Conservation (phyloP, 2,329 filamentous ascomycete genomes). For the Mycocentrospora acerina region DNA sequence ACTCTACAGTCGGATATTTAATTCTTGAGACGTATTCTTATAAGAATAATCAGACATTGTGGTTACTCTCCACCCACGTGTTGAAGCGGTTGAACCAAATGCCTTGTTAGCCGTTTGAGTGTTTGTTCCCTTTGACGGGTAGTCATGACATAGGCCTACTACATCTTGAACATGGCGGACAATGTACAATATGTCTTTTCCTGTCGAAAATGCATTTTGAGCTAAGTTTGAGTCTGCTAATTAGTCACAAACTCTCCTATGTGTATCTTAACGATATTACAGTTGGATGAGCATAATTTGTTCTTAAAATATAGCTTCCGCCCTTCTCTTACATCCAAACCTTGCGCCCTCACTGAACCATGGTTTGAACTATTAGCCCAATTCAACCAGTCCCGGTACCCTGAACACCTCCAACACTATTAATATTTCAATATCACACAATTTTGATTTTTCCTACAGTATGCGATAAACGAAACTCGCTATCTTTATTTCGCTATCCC, state of each 20-base stretch:
- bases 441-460: conserved; percentile 36
- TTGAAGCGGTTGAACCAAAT: not conserved
- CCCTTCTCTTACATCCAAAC: not conserved
- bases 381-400: not conserved
- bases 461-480: conserved; percentile 25
- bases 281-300: too few species aligned
- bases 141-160: not conserved
- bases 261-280: too few species aligned
- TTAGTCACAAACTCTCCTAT: too few species aligned
- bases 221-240: too few species aligned
- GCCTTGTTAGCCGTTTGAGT: not conserved
- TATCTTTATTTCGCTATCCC: not conserved
- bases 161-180: too few species aligned
- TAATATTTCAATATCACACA: conserved; percentile 34
- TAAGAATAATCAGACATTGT: not conserved
- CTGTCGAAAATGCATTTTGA: too few species aligned
- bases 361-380: not conserved
- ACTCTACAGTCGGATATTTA: conserved; percentile 83
- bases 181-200: too few species aligned
- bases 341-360: not conserved
- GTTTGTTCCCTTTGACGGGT: not conserved
- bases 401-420: conserved; percentile 9
- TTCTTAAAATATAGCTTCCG: too few species aligned
- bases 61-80: too few species aligned
- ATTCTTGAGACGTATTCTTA: conserved; percentile 70